A percentile compares a stretch with the other conserved stretches of the same genome.
Evolutionary conservation across 306 rosid species (phyloP).

Genomic region (Comarum palustre): DNA sequence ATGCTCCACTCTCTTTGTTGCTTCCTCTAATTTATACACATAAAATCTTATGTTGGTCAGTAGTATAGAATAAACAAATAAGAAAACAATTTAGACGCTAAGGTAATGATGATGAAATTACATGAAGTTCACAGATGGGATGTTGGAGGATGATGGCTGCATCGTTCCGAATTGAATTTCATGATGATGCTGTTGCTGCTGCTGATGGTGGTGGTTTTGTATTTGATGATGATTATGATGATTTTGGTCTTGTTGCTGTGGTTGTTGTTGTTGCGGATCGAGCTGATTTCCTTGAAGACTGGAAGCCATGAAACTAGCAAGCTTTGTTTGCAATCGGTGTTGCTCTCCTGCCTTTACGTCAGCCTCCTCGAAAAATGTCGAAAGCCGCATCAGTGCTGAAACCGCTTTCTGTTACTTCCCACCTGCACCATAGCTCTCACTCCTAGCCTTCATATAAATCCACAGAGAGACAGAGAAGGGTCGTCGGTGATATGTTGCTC

Average conservation of each 20-base stretch:
- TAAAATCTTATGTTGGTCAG: background rate
- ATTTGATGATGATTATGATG: slow-evolving; percentile 29
- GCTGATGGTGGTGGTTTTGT: slow-evolving; percentile 26
- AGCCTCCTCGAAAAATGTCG: slow-evolving; percentile 29
- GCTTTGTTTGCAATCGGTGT: slow-evolving; percentile 19
- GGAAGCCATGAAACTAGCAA: slow-evolving; percentile 53
- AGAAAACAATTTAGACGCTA: background rate
- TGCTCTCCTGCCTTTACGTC: slow-evolving; percentile 21
- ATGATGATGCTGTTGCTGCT: slow-evolving; percentile 16
- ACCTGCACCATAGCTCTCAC: slow-evolving; percentile 15
- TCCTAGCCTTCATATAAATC: slow-evolving; percentile 13
- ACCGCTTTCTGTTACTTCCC: slow-evolving; percentile 43
- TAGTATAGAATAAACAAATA: background rate
- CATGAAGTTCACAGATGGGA: slow-evolving; percentile 65
- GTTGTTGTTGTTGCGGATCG: slow-evolving; percentile 43
- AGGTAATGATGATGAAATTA: slow-evolving; percentile 15
- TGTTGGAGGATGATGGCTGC: slow-evolving; percentile 60
- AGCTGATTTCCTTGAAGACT: slow-evolving; percentile 36
- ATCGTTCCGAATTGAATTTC: slow-evolving; percentile 58
- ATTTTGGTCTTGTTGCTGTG: slow-evolving; percentile 37
- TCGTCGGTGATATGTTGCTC: slow-evolving; percentile 46
- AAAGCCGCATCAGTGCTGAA: slow-evolving; percentile 44
- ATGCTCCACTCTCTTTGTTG: slow-evolving; percentile 60
- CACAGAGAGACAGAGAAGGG: slow-evolving; percentile 29
- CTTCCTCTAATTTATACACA: slow-evolving; percentile 29